Evolutionary conservation across 257 asterid species (phyloP), one percentile per base, ranked within the genome.

Genomic region (Nemophila menziesii): DNA sequence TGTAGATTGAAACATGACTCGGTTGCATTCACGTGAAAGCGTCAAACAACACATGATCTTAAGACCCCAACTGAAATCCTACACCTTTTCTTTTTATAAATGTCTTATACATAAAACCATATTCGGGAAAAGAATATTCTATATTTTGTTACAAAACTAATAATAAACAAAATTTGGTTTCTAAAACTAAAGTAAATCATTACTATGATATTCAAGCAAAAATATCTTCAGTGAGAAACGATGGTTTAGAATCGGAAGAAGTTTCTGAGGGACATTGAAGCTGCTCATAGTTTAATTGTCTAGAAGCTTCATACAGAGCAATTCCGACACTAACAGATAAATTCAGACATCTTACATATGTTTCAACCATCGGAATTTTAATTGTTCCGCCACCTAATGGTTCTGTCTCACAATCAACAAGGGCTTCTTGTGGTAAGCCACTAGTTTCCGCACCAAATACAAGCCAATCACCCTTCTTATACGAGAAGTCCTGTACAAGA

Each of bases 331-430:
- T 89, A 20, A 84, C 96, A 0, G 96, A 85, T 43, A 90, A 64
- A 61, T 90, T 90, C 56, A 85, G 78, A 68, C 98, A 90, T 58
- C 98, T 79, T 21, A 90, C 98, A 24, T 90, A 81, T 22, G 96
- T 81, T 60, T 90, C 98, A 2, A 76, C 71, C 96, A 90, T 90
- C 16, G 96, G 98, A 36, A 90, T 90, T 33, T 71, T 64, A 22
- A 84, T 51, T 3, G 96, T 66, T 16, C 98, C 94, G 3, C 94
- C 92, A 43, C 95, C 97, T 39, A 68, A 47, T 3, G 65, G 38
- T 38, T 73, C 76, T 23, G 64, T 64, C 66, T 50, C 67, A 55
- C 98, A 85, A 29, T 90, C 96, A 9, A 36, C 60, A 59, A 90
- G 70, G 26, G 86, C 94, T 67, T 90, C 96, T 3, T 86, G 71